These are phyloP conservation scores for Tylopilus balloui DNA, from an alignment of 768 basidiomycete genomes.

Conservation along the genomic window DNA sequence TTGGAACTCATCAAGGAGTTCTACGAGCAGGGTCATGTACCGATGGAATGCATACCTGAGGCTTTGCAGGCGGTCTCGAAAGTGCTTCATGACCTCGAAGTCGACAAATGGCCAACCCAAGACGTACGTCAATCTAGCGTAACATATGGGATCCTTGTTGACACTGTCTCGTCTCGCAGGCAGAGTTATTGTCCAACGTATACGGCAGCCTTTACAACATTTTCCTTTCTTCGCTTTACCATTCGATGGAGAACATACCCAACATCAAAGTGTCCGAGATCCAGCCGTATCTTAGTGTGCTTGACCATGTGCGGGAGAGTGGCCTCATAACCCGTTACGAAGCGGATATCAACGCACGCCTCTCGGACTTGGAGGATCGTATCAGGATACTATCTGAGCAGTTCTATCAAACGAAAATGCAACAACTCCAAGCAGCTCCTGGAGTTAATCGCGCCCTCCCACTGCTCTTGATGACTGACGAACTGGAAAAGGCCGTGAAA, in stretches of 20 bases:
- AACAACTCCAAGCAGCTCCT: conserved; percentile 60
- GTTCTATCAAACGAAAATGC: conserved; percentile 59
- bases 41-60: conserved; percentile 91
- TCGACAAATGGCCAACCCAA: conserved; percentile 71
- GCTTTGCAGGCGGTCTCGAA: conserved; percentile 72
- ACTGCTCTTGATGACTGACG: conserved; percentile 78
- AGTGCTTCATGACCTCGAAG: conserved; percentile 62
- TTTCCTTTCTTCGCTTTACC: conserved; percentile 81
- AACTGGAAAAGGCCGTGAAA: conserved; percentile 84
- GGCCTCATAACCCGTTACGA: conserved; percentile 69
- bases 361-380: conserved; percentile 63
- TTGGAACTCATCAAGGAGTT: conserved; percentile 81
- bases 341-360: conserved; percentile 64
- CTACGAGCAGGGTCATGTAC: conserved; percentile 86
- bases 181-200: conserved; percentile 61
- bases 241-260: conserved; percentile 73
- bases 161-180: conserved; percentile 35
- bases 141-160: conserved; percentile 1
- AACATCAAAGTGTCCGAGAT: conserved; percentile 69
- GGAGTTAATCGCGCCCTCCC: conserved; percentile 82
- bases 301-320: conserved; percentile 68
- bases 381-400: conserved; percentile 55
- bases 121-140: conserved; percentile 57
- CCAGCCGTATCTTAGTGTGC: conserved; percentile 55
- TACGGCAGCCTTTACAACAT: conserved; percentile 79